phyloP scores from a whole-genome alignment of 352 stramenopile genomes.

The Phytophthora parvispora region DNA sequence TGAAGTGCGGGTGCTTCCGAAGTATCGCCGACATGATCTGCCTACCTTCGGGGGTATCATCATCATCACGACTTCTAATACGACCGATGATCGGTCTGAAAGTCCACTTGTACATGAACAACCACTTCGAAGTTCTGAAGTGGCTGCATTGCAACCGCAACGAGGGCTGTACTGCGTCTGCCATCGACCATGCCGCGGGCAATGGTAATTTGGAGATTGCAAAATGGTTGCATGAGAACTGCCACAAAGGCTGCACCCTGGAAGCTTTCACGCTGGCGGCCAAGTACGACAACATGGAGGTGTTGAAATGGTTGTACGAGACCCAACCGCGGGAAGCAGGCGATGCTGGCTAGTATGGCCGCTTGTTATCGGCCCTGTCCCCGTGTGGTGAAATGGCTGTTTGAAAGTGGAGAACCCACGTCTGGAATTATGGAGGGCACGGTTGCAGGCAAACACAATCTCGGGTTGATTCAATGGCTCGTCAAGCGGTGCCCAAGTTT shows the following conservation, averaged over 20 bases:
- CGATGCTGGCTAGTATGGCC: neutral
- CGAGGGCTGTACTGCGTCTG: neutral
- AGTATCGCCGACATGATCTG: neutral
- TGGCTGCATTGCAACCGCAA: neutral
- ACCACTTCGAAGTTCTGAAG: constrained; percentile 2
- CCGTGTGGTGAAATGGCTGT: neutral
- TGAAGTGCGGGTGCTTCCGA: neutral
- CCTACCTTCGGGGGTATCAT: neutral
- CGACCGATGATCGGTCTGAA: neutral
- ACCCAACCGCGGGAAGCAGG: neutral
- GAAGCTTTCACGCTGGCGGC: neutral
- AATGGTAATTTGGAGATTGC: constrained; percentile 1
- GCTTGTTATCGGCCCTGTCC: neutral
- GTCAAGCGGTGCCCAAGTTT: neutral
- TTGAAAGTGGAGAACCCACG: neutral
- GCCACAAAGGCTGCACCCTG: neutral
- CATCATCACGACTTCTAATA: neutral
- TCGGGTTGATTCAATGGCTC: neutral
- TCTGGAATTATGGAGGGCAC: neutral
- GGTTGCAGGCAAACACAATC: neutral
- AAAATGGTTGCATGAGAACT: neutral
- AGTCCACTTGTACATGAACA: neutral
- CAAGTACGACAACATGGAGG: neutral
- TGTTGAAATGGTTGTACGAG: neutral
- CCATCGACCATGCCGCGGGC: neutral